These are phyloP conservation scores for Rutstroemia sp. DNA, from an alignment of 2,329 filamentous ascomycete genomes.

Conservation along the genomic window DNA sequence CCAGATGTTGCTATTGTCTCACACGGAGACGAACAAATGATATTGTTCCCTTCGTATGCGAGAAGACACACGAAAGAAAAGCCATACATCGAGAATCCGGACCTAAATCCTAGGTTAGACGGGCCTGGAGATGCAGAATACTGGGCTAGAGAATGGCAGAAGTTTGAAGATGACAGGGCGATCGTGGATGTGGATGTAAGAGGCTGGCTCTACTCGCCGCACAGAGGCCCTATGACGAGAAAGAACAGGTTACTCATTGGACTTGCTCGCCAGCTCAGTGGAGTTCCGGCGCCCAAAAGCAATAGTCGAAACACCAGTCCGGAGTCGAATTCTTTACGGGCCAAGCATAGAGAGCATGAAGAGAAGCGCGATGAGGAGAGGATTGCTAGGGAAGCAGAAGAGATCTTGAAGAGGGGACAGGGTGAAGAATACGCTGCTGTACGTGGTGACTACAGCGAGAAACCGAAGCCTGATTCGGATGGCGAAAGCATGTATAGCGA, in stretches of 20 bases:
- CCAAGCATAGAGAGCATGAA: constrained; percentile 38
- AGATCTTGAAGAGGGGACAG: constrained; percentile 66
- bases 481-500: constrained; percentile 24
- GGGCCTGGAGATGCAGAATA: constrained; percentile 59
- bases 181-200: constrained; percentile 90
- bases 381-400: constrained; percentile 67
- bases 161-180: constrained; percentile 72
- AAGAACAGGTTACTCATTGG: constrained; percentile 84
- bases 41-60: constrained; percentile 93
- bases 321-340: constrained; percentile 21
- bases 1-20: constrained; percentile 76
- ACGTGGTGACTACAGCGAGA: constrained; percentile 68
- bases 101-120: constrained; percentile 31
- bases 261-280: constrained; percentile 78
- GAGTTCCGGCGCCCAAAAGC: constrained; percentile 52
- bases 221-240: constrained; percentile 74
- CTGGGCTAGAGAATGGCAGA: constrained; percentile 73
- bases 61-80: constrained; percentile 34
- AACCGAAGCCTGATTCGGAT: constrained; percentile 41
- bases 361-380: constrained; percentile 51
- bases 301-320: constrained; percentile 25
- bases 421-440: constrained; percentile 64
- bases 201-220: constrained; percentile 90
- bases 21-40: constrained; percentile 82
- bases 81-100: constrained; percentile 31